Percentiles rank a stretch among this genome's conserved stretches.
phyloP scores from a whole-genome alignment of 2,329 filamentous ascomycete genomes.

The Ascochyta pisi region DNA sequence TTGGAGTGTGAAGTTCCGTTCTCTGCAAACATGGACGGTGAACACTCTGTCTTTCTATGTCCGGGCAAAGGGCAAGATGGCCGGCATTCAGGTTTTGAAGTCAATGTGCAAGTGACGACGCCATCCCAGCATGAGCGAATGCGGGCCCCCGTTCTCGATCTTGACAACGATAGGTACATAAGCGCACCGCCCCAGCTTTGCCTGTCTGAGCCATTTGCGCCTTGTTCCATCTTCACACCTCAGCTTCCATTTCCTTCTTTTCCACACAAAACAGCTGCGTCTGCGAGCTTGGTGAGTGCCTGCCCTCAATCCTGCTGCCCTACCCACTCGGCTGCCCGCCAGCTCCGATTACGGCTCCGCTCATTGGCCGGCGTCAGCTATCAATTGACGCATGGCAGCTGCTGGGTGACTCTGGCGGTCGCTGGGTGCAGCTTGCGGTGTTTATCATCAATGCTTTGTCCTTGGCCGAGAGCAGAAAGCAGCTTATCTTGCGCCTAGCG shows the following conservation, averaged over 20 bases:
- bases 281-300: slow-evolving; percentile 11
- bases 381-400: slow-evolving; percentile 23
- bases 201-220: slow-evolving; percentile 29
- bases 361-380: slow-evolving; percentile 28
- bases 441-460: slow-evolving; percentile 18
- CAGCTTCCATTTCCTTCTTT: slow-evolving; percentile 7
- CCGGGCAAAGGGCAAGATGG: slow-evolving; percentile 10
- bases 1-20: too few relatives aligned
- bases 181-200: slow-evolving; percentile 29
- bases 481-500: slow-evolving; percentile 34
- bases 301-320: slow-evolving; percentile 4
- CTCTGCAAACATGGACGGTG: not conserved
- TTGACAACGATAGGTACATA: slow-evolving; percentile 34
- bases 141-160: slow-evolving; percentile 35
- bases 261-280: not conserved
- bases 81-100: slow-evolving; percentile 24
- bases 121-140: slow-evolving; percentile 36
- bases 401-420: slow-evolving; percentile 25
- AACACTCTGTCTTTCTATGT: not conserved
- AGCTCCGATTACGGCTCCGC: slow-evolving; percentile 18
- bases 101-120: slow-evolving; percentile 33
- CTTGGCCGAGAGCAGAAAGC: slow-evolving; percentile 20
- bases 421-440: slow-evolving; percentile 22
- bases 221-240: slow-evolving; percentile 1
- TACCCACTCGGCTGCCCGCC: slow-evolving; percentile 15